Base-by-base conservation (phyloP, 2,329 filamentous ascomycete genomes). In the Fusarium poae region DNA sequence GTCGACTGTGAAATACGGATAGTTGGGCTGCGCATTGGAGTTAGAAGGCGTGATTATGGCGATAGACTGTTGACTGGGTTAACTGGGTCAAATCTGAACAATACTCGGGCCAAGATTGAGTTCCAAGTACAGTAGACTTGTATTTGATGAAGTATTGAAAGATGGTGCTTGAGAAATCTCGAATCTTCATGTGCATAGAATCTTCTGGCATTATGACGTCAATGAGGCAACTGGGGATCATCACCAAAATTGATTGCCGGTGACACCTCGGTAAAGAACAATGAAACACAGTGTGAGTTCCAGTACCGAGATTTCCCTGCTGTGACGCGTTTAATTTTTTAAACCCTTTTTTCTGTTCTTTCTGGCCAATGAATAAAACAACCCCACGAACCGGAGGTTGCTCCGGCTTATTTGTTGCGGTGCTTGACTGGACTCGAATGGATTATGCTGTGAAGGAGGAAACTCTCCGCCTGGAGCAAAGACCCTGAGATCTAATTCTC, bases 141-240 rank as follows among this genome's bases (percentile, higher is more conserved):
- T 39, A n/a, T 50, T 27, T 6, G 34, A 13, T 13, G 23, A 29
- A 9, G 3, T 49, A 12, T 25, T 34, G 15, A 30, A 18, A 8
- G 12, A 13, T 32, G 45, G 4, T 12, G 15, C 29, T 23, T 10
- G 18, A 23, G 16, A 5, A 16, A 7, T 15, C 34, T 42, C 30
- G 35, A 43, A 27, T 23, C 18, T 37, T 34, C 25, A 32, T 13
- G 5, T 9, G 15, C 25, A 23, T 65, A 30, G 65, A 68, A 68
- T 34, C 48, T 67, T 67, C 67, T 50, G 6, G 67, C 11, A 5
- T 8, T 27, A 65, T 73, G 68, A 74, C 72, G 72, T 74, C 67
- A 74, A 65, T 73, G 72, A 74, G 39, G 72, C 69, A 57, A 60
- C 48, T 53, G 53, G 9, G 34, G 21, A 45, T 18, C 59, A 67